phyloP scores from a whole-genome alignment of 129 eudicot genomes.

The Chrysanthemum makinoi region DNA sequence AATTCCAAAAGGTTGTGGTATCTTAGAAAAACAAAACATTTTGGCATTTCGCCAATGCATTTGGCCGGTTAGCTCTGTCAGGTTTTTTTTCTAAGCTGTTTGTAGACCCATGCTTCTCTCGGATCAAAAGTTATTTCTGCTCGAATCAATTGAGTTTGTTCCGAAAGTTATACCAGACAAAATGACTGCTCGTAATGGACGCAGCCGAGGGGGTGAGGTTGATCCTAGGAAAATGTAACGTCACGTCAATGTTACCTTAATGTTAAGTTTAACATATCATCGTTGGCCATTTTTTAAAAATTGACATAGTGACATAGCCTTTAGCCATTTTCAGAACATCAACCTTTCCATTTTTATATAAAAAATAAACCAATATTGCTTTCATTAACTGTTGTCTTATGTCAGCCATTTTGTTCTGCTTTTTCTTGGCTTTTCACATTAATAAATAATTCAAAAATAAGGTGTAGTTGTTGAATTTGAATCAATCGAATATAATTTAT shows the following conservation, averaged over 20 bases:
- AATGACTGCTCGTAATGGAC: neutral
- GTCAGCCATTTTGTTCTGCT: slow-evolving; percentile 1
- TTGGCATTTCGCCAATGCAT: no score
- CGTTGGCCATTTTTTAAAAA: neutral
- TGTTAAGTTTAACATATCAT: neutral
- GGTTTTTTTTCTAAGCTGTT: no score
- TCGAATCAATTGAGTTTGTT: no score
- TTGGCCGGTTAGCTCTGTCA: no score
- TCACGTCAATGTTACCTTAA: neutral
- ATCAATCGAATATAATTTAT: neutral
- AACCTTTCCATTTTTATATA: neutral
- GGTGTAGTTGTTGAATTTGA: neutral
- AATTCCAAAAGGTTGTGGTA: no score
- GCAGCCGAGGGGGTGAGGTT: neutral
- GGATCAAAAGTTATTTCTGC: no score
- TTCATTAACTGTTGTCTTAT: neutral
- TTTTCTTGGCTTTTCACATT: neutral
- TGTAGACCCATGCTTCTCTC: no score
- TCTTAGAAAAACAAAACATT: no score
- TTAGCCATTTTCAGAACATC: neutral
- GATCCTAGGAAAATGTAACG: neutral
- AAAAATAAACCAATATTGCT: neutral
- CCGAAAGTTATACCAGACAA: no score
- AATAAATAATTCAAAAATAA: neutral
- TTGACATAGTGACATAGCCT: slow-evolving; percentile 2